Evolutionary conservation across 495 filamentous ascomycete genomes (phyloP).

Genomic region (Penicillium canariense): DNA sequence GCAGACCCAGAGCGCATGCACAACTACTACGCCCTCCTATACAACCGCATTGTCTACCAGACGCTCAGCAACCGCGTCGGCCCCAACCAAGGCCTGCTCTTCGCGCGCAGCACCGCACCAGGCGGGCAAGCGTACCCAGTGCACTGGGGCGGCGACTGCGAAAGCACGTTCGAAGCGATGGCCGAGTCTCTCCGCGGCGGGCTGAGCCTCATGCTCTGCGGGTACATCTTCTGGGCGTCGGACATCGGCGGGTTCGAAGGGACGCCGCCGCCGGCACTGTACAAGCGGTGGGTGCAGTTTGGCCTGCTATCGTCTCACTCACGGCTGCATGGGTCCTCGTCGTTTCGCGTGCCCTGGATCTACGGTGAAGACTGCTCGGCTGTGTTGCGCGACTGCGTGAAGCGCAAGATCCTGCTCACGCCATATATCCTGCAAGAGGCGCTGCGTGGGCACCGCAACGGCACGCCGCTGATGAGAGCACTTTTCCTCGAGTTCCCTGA

Average conservation of each 20-base stretch:
- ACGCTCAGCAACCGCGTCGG: constrained; percentile 59
- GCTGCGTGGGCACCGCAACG: constrained; percentile 38
- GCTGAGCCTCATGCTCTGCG: constrained; percentile 60
- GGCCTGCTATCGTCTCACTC: constrained; percentile 66
- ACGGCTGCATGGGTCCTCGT: constrained; percentile 63
- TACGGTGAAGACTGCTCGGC: constrained; percentile 62
- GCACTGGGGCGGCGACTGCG: constrained; percentile 67
- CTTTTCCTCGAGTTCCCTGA: constrained; percentile 66
- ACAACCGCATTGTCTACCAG: constrained; percentile 68
- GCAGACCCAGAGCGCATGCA: constrained; percentile 65
- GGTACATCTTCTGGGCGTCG: constrained; percentile 67
- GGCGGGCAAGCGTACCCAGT: constrained; percentile 68
- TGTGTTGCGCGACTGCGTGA: constrained; percentile 56
- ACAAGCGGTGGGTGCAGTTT: constrained; percentile 76
- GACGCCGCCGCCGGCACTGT: constrained; percentile 62
- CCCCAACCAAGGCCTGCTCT: constrained; percentile 58
- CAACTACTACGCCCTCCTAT: constrained; percentile 71
- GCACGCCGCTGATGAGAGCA: constrained; percentile 56
- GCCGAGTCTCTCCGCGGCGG: constrained; percentile 71
- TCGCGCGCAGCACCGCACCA: constrained; percentile 64
- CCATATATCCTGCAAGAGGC: constrained; percentile 62
- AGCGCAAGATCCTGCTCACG: constrained; percentile 60
- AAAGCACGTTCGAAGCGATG: constrained; percentile 70
- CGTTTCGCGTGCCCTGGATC: constrained; percentile 70
- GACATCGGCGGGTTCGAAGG: constrained; percentile 77